Evolutionary conservation across 2,329 filamentous ascomycete genomes (phyloP).

Genomic region (Exophiala spinifera): DNA sequence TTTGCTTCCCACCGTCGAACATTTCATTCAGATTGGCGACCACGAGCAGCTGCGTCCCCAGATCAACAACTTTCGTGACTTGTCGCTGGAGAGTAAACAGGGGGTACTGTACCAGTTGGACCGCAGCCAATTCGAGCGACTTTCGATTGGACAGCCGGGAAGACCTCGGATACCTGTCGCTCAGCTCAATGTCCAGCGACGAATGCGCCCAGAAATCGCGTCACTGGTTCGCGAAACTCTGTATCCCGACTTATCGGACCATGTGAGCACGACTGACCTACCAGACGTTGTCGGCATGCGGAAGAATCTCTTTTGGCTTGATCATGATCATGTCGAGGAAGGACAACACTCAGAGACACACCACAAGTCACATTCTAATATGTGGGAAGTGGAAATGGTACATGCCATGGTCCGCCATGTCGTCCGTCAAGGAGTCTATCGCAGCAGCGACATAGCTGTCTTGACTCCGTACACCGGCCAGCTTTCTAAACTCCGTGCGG

Average conservation of each 20-base stretch:
- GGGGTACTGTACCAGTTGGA: conserved; percentile 47
- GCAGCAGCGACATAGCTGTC: conserved; percentile 62
- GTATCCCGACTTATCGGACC: conserved; percentile 57
- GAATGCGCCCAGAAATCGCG: conserved; percentile 65
- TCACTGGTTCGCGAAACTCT: conserved; percentile 55
- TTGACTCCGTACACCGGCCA: conserved; percentile 61
- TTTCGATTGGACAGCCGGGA: conserved; percentile 32
- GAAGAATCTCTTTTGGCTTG: conserved; percentile 51
- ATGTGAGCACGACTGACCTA: conserved; percentile 35
- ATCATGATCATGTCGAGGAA: conserved; percentile 46
- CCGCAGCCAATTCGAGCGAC: conserved; percentile 52
- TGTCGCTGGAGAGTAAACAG: conserved; percentile 34
- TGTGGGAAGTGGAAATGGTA: conserved; percentile 61
- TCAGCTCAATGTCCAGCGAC: conserved; percentile 57
- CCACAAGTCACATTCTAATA: conserved; percentile 47
- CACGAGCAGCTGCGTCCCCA: conserved; percentile 44
- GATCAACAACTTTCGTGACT: conserved; percentile 36
- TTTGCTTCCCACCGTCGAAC: conserved; percentile 42
- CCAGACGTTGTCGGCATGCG: conserved; percentile 50
- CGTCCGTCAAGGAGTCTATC: conserved; percentile 62
- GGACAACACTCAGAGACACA: conserved; percentile 27
- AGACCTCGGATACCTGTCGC: conserved; percentile 36
- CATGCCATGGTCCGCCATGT: conserved; percentile 63
- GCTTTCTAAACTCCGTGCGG: conserved; percentile 45
- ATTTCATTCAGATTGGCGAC: conserved; percentile 45